Percentiles rank a stretch among this genome's conserved stretches.
Evolutionary conservation across 305 asterid species (phyloP).

Genomic region (Caryopteris hybrid): DNA sequence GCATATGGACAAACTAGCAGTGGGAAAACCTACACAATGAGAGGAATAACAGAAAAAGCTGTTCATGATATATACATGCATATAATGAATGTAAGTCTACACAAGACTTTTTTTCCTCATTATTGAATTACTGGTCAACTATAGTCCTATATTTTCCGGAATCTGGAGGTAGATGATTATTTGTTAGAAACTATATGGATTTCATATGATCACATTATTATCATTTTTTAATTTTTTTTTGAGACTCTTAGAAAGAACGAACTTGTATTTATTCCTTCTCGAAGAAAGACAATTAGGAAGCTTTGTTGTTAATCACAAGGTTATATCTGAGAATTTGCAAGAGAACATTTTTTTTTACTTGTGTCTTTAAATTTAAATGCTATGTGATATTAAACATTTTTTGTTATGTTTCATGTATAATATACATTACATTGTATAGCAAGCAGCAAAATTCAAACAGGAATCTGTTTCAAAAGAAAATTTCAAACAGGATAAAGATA

Average conservation of each 20-base stretch:
- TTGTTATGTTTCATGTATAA: background rate
- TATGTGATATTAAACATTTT: background rate
- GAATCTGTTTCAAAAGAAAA: background rate
- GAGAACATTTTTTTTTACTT: background rate
- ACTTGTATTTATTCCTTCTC: background rate
- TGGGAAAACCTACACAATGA: conserved; percentile 93
- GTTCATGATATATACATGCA: conserved; percentile 88
- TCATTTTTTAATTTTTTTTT: too few species aligned
- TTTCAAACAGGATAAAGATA: background rate
- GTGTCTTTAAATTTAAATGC: background rate
- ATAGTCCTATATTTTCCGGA: background rate
- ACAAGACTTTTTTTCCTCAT: background rate
- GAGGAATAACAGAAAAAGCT: conserved; percentile 93
- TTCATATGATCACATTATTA: background rate
- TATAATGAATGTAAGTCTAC: conserved; percentile 70
- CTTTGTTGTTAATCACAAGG: background rate
- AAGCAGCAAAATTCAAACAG: background rate
- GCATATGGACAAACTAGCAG: conserved; percentile 99
- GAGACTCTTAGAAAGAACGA: background rate
- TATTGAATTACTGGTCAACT: background rate
- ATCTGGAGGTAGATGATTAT: background rate
- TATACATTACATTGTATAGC: background rate
- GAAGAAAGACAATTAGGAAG: background rate
- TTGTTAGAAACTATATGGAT: background rate
- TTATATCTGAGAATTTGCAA: background rate